Percentiles rank a stretch among this genome's conserved stretches.
These are phyloP conservation scores for Amylocarpus encephaloides DNA, from an alignment of 2,329 filamentous ascomycete species.

Conservation along the genomic window DNA sequence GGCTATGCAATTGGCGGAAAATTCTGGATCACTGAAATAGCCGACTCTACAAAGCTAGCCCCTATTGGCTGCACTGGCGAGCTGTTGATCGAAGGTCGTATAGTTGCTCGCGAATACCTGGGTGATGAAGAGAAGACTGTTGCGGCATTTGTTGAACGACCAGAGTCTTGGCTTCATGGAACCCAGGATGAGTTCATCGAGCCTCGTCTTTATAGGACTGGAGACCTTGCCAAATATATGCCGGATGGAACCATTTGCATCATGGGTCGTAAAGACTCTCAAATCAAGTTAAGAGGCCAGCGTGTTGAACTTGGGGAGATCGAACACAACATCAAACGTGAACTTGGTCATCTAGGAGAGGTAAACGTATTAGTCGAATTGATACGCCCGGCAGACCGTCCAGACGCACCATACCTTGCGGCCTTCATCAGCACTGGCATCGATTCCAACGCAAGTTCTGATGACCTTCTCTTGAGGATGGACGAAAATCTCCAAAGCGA, in stretches of 20 bases:
- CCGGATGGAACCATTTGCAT: too few species aligned
- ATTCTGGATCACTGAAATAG: background rate
- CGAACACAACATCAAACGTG: constrained; percentile 22
- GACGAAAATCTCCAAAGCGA: too few species aligned
- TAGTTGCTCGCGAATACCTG: constrained; percentile 56
- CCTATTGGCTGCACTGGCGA: constrained; percentile 16
- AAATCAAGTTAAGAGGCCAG: too few species aligned
- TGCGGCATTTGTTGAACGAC: constrained; percentile 1
- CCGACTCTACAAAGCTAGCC: background rate
- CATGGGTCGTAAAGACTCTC: too few species aligned
- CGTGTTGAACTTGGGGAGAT: constrained; percentile 49
- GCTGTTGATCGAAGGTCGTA: constrained; percentile 38
- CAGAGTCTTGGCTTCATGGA: background rate
- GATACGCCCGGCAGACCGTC: background rate
- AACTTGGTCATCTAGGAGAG: too few species aligned
- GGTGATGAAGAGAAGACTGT: constrained; percentile 30
- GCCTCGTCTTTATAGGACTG: background rate
- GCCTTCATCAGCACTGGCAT: too few species aligned
- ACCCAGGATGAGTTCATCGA: too few species aligned
- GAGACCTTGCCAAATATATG: too few species aligned
- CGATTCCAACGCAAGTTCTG: too few species aligned
- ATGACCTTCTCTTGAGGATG: too few species aligned
- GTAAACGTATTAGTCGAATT: too few species aligned
- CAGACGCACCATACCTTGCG: background rate
- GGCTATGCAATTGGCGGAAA: background rate